These are phyloP conservation scores for Backusella westeae DNA, from an alignment of 192 early-diverging fungal species.

Conservation along the genomic window DNA sequence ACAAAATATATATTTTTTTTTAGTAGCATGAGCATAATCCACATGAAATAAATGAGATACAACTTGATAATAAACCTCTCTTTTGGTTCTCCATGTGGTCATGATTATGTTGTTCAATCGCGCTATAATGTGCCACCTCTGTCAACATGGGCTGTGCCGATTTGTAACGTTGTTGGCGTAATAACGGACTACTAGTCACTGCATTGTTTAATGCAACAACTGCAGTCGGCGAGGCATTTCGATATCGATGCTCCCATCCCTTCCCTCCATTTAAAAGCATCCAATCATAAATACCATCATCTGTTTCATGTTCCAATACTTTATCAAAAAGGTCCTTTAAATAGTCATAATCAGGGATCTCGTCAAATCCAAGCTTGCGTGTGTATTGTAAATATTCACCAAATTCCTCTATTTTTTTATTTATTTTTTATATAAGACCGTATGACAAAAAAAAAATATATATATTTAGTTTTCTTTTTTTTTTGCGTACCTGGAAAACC, in stretches of 20 bases:
- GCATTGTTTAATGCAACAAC: slow-evolving; percentile 13
- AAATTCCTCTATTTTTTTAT: slow-evolving; percentile 67
- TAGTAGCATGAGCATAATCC: slow-evolving; percentile 12
- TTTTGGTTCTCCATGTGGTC: neutral
- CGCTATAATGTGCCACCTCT: slow-evolving; percentile 5
- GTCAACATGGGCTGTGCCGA: slow-evolving; percentile 7
- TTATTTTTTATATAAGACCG: neutral
- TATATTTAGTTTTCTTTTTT: neutral
- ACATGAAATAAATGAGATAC: slow-evolving; percentile 4
- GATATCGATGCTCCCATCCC: slow-evolving; percentile 39
- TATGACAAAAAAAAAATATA: neutral
- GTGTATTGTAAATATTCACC: slow-evolving; percentile 85
- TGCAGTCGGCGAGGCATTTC: neutral
- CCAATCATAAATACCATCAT: slow-evolving; percentile 98
- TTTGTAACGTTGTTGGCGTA: neutral
- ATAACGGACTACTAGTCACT: neutral
- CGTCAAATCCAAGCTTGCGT: slow-evolving; percentile 89
- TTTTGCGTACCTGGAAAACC: slow-evolving; percentile 65
- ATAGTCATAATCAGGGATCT: slow-evolving; percentile 93
- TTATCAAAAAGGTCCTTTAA: slow-evolving; percentile 81
- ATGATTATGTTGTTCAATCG: slow-evolving; percentile 1
- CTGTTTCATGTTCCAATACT: slow-evolving; percentile 66
- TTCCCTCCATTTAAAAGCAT: slow-evolving; percentile 59
- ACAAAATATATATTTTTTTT: neutral
- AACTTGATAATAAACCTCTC: slow-evolving; percentile 1